Percentiles rank a stretch among this genome's conserved stretches.
phyloP scores from a whole-genome alignment of 768 basidiomycete genomes.

The Boletus coccyginus region DNA sequence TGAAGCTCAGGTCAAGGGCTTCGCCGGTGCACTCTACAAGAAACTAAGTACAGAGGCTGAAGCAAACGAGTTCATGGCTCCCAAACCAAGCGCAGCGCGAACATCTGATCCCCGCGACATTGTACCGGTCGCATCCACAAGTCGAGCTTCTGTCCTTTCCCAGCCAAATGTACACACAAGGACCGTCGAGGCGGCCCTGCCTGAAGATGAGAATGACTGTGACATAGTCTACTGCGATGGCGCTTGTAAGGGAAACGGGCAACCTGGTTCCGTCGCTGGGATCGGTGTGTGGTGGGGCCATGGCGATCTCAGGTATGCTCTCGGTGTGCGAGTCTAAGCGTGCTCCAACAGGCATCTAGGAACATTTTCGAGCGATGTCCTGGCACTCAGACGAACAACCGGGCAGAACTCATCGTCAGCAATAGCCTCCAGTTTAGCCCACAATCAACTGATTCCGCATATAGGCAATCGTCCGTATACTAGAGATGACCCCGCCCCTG shows the following conservation, averaged over 20 bases:
- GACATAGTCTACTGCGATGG: slow-evolving; percentile 83
- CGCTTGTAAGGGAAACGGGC: slow-evolving; percentile 82
- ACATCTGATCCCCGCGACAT: slow-evolving; percentile 4
- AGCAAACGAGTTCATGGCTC: slow-evolving; percentile 55
- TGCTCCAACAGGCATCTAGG: slow-evolving; percentile 36
- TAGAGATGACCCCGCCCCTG: slow-evolving; percentile 66
- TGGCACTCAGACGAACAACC: slow-evolving; percentile 81
- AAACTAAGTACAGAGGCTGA: slow-evolving; percentile 57
- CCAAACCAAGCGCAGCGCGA: slow-evolving; percentile 25
- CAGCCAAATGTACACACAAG: neutral
- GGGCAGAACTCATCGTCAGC: slow-evolving; percentile 80
- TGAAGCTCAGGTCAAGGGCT: slow-evolving; percentile 65
- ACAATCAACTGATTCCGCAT: slow-evolving; percentile 1
- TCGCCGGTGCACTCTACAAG: slow-evolving; percentile 57
- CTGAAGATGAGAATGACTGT: slow-evolving; percentile 29
- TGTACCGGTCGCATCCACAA: slow-evolving; percentile 28
- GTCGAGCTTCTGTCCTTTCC: slow-evolving; percentile 1
- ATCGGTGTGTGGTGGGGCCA: slow-evolving; percentile 89
- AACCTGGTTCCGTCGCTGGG: slow-evolving; percentile 64
- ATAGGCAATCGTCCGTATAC: slow-evolving; percentile 84
- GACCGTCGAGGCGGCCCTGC: neutral
- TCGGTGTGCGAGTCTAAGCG: neutral
- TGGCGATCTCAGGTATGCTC: slow-evolving; percentile 52
- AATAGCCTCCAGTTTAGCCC: slow-evolving; percentile 20
- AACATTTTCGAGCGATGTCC: slow-evolving; percentile 83